Conservation (phyloP, 2,329 filamentous ascomycete species). For the Diaporthe vexans region DNA sequence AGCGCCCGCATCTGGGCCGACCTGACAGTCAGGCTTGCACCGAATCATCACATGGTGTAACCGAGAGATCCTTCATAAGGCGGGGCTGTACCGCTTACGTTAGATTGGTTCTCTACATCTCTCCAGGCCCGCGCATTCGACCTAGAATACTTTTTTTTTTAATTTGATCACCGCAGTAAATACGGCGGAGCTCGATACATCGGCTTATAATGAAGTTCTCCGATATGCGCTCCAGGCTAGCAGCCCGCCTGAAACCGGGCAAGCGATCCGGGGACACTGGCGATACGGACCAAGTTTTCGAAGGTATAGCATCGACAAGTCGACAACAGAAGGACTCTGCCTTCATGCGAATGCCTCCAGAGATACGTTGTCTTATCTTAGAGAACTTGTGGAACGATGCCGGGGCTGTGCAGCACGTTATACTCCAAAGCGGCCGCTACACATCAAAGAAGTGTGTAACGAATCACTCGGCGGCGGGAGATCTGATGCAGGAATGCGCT, state of each 20-base stretch:
- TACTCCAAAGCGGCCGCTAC: conserved; percentile 1
- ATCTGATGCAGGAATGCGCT: conserved; percentile 22
- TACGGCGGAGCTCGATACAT: conserved; percentile 3
- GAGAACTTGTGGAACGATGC: conserved; percentile 16
- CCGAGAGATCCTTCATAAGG: conserved; percentile 7
- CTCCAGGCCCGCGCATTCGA: conserved; percentile 7
- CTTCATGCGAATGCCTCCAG: conserved; percentile 18
- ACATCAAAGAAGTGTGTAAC: conserved; percentile 17
- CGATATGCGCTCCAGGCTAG: conserved; percentile 16
- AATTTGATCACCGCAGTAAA: background rate
- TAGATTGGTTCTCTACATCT: conserved; percentile 12
- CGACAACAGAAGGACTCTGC: conserved; percentile 12
- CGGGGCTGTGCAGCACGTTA: conserved; percentile 16
- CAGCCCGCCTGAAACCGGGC: conserved; percentile 10
- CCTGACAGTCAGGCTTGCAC: background rate
- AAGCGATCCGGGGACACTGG: conserved; percentile 9
- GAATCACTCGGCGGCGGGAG: conserved; percentile 14
- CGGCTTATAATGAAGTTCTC: conserved; percentile 5
- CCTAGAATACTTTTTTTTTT: conserved; percentile 7
- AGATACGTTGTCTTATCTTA: conserved; percentile 11
- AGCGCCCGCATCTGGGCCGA: background rate
- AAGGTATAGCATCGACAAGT: conserved; percentile 18
- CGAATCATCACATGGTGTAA: background rate
- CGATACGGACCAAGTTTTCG: conserved; percentile 14
- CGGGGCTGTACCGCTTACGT: conserved; percentile 18